These are phyloP conservation scores for Monilinia aucupariae DNA, from an alignment of 2,329 filamentous ascomycete genomes.

Conservation along the genomic window DNA sequence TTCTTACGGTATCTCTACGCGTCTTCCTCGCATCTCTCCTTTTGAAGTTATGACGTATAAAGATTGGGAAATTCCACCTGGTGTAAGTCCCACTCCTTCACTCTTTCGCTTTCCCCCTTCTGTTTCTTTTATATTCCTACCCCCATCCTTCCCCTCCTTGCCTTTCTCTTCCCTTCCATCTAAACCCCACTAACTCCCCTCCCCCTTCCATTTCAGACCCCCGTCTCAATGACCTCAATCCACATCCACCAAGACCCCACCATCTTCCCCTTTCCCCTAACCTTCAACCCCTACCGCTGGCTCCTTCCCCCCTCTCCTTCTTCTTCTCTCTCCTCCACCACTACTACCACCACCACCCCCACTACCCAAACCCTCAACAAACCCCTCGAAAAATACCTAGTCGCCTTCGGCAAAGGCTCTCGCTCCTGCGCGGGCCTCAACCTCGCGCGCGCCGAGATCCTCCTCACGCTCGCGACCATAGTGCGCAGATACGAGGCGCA, in stretches of 20 bases:
- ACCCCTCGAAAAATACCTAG: conserved; percentile 22
- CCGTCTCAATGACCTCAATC: conserved; percentile 25
- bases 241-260: conserved; percentile 23
- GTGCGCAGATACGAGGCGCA: conserved; percentile 21
- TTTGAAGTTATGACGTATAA: conserved; percentile 17
- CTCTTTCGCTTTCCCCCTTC: too few relatives aligned
- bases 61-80: conserved; percentile 21
- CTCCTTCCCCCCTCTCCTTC: conserved; percentile 6
- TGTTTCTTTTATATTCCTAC: not conserved
- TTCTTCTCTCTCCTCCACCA: not conserved
- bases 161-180: too few relatives aligned
- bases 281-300: conserved; percentile 25
- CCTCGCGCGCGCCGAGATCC: conserved; percentile 27
- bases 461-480: conserved; percentile 22
- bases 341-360: not conserved
- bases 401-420: conserved; percentile 25
- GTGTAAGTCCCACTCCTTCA: conserved; percentile 15
- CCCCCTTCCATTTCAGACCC: conserved; percentile 20
- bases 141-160: too few relatives aligned
- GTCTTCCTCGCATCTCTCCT: conserved; percentile 20
- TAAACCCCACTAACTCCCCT: not conserved
- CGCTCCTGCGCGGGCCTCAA: conserved; percentile 29
- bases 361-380: conserved; percentile 23
- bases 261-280: conserved; percentile 21
- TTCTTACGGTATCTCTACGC: conserved; percentile 20